phyloP scores from a whole-genome alignment of 306 rosid genomes.

The Quillaja saponaria region DNA sequence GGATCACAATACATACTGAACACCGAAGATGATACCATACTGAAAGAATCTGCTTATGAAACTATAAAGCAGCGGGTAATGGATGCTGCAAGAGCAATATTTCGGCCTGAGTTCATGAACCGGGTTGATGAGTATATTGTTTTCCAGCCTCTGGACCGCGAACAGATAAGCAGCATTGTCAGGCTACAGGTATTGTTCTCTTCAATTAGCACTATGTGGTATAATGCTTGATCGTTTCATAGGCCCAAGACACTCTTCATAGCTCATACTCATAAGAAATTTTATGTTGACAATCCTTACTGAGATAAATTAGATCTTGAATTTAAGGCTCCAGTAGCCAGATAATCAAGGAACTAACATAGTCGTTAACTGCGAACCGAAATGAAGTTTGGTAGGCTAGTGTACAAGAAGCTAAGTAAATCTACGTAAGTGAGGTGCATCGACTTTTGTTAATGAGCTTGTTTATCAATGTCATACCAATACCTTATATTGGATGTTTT shows the following conservation, averaged over 20 bases:
- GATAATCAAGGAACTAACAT: neutral
- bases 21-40: constrained; percentile 54
- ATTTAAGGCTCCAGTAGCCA: neutral
- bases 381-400: neutral
- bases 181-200: constrained; percentile 66
- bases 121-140: constrained; percentile 95
- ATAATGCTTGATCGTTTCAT: neutral
- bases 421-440: too few species aligned
- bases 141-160: constrained; percentile 87
- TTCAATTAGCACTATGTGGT: neutral
- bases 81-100: constrained; percentile 94
- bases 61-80: constrained; percentile 79
- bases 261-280: constrained; percentile 6
- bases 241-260: too few species aligned
- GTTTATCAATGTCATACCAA: neutral
- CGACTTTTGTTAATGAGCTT: too few species aligned
- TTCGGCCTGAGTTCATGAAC: constrained; percentile 96
- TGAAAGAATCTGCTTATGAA: constrained; percentile 69
- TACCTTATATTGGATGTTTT: neutral
- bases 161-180: constrained; percentile 81
- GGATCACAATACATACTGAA: constrained; percentile 94
- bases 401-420: too few species aligned
- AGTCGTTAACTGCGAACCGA: neutral
- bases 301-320: neutral
- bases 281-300: neutral